Evolutionary conservation across 2,329 filamentous ascomycete genomes (phyloP).

Genomic region (Colletotrichum liaoningense): DNA sequence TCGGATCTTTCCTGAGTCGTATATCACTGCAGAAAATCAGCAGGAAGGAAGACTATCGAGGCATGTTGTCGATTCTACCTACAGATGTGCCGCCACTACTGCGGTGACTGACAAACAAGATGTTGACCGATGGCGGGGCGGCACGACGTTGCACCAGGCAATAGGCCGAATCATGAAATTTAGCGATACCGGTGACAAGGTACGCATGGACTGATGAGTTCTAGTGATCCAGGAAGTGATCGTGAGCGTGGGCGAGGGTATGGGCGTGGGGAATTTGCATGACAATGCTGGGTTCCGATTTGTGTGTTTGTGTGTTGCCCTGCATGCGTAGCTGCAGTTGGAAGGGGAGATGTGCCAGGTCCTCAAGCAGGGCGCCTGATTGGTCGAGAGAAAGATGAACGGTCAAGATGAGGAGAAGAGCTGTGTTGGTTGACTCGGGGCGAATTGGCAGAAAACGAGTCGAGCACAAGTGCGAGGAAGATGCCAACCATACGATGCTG

Average conservation of each 20-base stretch:
- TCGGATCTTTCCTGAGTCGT: background rate
- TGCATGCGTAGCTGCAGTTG: slow-evolving; percentile 24
- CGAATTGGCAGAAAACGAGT: background rate
- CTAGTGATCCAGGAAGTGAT: background rate
- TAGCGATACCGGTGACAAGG: slow-evolving; percentile 1
- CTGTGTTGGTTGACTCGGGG: slow-evolving; percentile 1
- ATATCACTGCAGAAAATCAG: background rate
- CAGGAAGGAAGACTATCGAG: background rate
- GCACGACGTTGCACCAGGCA: background rate
- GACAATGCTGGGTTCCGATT: slow-evolving; percentile 19
- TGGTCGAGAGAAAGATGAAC: slow-evolving; percentile 7
- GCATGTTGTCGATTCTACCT: background rate
- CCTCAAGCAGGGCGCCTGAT: background rate
- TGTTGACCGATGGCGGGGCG: slow-evolving; percentile 9
- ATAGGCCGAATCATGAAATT: background rate
- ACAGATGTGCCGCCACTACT: background rate
- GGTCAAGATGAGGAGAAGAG: background rate
- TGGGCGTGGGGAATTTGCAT: slow-evolving; percentile 19
- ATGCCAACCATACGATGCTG: background rate
- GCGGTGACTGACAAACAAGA: background rate
- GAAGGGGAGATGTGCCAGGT: slow-evolving; percentile 5
- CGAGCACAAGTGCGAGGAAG: background rate
- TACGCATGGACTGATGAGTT: background rate
- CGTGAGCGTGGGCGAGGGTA: background rate
- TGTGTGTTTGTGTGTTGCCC: slow-evolving; percentile 22